phyloP scores from a whole-genome alignment of 2,329 filamentous ascomycete genomes.

The Pyrenochaeta sp. region DNA sequence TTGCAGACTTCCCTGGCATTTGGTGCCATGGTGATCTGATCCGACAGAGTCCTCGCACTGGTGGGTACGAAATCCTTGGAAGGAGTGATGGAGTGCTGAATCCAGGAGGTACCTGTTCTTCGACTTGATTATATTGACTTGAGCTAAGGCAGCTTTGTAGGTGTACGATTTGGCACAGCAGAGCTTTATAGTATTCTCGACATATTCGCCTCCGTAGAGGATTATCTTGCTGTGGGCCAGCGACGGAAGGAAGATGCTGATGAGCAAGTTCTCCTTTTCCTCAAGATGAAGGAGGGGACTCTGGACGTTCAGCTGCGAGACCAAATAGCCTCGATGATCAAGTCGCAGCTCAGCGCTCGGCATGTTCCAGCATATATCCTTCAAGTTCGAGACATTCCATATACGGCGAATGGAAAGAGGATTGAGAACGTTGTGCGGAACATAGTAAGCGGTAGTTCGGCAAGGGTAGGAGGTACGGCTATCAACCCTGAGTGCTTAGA shows the following conservation, averaged over 20 bases:
- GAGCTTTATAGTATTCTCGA: slow-evolving; percentile 88
- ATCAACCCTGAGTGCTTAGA: not conserved
- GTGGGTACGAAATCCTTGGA: not conserved
- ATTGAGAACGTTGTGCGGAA: slow-evolving; percentile 58
- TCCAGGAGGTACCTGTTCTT: slow-evolving; percentile 53
- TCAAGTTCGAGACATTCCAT: slow-evolving; percentile 80
- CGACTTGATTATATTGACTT: no score
- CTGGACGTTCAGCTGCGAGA: not conserved
- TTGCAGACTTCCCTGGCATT: not conserved
- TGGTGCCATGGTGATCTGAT: not conserved
- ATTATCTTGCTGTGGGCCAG: not conserved
- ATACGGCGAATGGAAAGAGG: slow-evolving; percentile 92
- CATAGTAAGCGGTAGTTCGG: slow-evolving; percentile 17
- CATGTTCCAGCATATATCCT: slow-evolving; percentile 85
- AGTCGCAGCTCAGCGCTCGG: slow-evolving; percentile 74
- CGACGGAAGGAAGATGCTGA: not conserved
- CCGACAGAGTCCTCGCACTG: not conserved
- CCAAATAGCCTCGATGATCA: not conserved
- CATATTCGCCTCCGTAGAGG: slow-evolving; percentile 12
- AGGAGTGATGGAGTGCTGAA: slow-evolving; percentile 85
- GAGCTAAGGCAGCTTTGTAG: slow-evolving; percentile 53
- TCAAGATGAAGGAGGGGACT: not conserved
- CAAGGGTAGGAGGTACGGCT: not conserved
- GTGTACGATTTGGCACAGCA: slow-evolving; percentile 85
- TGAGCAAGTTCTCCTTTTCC: not conserved